These are phyloP conservation scores for Fraxinus excelsior DNA, from an alignment of 257 asterid species.

Conservation along the genomic window DNA sequence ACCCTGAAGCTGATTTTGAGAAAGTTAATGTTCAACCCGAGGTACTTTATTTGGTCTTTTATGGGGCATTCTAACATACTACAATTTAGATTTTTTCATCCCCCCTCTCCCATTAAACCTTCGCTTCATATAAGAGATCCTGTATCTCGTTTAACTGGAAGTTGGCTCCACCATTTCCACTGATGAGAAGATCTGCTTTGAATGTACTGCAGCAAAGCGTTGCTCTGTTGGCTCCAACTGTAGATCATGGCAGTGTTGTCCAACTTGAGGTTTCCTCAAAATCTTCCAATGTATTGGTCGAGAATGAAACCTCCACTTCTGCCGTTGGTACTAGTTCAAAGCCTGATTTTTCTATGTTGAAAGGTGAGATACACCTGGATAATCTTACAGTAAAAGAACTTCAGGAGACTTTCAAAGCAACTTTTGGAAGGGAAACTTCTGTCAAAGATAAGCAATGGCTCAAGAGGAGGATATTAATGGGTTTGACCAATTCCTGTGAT, in stretches of 20 bases:
- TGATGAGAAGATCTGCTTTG: slow-evolving; percentile 17
- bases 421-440: slow-evolving; percentile 92
- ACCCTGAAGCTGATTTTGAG: slow-evolving; percentile 31
- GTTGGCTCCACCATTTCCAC: slow-evolving; percentile 4
- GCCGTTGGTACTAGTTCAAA: slow-evolving; percentile 38
- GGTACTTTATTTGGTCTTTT: slow-evolving; percentile 46
- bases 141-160: slow-evolving; percentile 15
- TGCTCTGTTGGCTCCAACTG: slow-evolving; percentile 28
- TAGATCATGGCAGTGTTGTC: slow-evolving; percentile 31
- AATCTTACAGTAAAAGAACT: slow-evolving; percentile 78
- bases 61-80: background rate
- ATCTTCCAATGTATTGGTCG: slow-evolving; percentile 35
- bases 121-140: background rate
- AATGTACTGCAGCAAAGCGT: slow-evolving; percentile 45
- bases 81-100: background rate
- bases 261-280: slow-evolving; percentile 41
- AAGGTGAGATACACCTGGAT: slow-evolving; percentile 83
- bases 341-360: slow-evolving; percentile 82
- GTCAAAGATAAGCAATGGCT: slow-evolving; percentile 98
- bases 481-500: slow-evolving; percentile 84
- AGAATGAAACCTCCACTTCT: slow-evolving; percentile 45
- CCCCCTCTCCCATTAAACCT: background rate
- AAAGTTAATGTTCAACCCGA: slow-evolving; percentile 38
- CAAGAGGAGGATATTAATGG: slow-evolving; percentile 91
- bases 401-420: slow-evolving; percentile 87